Base-by-base conservation (phyloP, 257 asterid genomes). In the Scutellaria baicalensis region DNA sequence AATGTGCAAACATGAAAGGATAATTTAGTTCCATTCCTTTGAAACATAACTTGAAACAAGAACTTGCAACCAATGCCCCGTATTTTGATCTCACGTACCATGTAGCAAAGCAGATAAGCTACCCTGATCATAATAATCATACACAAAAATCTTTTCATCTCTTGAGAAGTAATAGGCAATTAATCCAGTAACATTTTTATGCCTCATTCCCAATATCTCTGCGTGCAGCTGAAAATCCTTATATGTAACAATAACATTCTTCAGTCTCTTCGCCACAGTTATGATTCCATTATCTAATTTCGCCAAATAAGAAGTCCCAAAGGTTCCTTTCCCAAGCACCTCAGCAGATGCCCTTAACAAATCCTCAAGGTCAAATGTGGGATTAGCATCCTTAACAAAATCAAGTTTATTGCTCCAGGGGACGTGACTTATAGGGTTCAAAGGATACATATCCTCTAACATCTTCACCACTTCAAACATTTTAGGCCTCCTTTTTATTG, bases 91-190 rank as follows among this genome's bases (percentile, higher is more conserved):
- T 3, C 33, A 63, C 75, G 1, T 68, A 80, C 83, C 68, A 16
- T 80, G 83, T 12, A 83, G 61, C 50, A 60, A 31, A 14, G 69
- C 45, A 48, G 79, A 73, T 43, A 83, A 21, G 35, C 69, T 76
- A 16, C 66, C 68, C 57, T 11, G 59, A 33, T 59, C 14, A 36
- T 58, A 68, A 36, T 74, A 71, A 63, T 80, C 79, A 36, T 64
- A 80, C 58, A 80, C 73, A 74, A 83, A 65, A 66, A 83, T 33
- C 67, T 54, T 64, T 60, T 74, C 80, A 43, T 64, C 60, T 13
- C 9, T 59, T 5, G 43, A 8, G 56, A 17, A 58, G 59, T 38
- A 59, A 65, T 73, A 80, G 66, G 79, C 84, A 63, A 58, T 75
- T 14, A 77, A 14, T 16, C 49, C 51, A 36, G 27, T 68, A 64